Evolutionary conservation across 2,329 filamentous ascomycete genomes (phyloP).

Genomic region (Chaetothyriales sp.): DNA sequence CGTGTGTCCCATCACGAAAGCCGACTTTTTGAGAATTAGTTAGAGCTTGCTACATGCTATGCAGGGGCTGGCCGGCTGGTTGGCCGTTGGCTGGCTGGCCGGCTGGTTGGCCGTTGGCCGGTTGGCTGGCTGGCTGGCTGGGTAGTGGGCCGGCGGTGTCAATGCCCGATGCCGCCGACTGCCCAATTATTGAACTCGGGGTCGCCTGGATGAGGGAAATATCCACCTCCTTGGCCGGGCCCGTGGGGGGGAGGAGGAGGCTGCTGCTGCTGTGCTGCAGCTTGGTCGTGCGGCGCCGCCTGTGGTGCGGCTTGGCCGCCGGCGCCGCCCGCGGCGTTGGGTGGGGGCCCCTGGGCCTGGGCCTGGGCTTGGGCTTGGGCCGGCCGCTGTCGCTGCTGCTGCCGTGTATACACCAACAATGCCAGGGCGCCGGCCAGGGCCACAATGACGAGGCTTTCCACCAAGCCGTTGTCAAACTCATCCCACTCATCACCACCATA

Average conservation of each 20-base stretch:
- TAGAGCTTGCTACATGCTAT: background rate
- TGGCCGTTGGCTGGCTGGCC: no score
- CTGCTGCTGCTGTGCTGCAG: slow-evolving; percentile 19
- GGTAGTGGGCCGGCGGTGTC: no score
- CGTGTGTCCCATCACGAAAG: background rate
- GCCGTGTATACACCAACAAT: slow-evolving; percentile 68
- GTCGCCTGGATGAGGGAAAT: slow-evolving; percentile 52
- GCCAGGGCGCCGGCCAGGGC: slow-evolving; percentile 61
- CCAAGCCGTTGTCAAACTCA: slow-evolving; percentile 59
- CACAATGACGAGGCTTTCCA: slow-evolving; percentile 77
- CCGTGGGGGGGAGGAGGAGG: slow-evolving; percentile 8
- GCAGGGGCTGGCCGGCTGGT: no score
- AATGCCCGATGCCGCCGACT: slow-evolving; percentile 50
- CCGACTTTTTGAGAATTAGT: background rate
- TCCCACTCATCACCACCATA: slow-evolving; percentile 43
- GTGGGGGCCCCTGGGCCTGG: slow-evolving; percentile 20
- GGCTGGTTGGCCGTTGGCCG: no score
- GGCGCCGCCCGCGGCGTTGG: slow-evolving; percentile 2
- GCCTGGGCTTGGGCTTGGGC: slow-evolving; percentile 20
- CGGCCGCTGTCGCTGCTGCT: slow-evolving; percentile 48
- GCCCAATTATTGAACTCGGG: slow-evolving; percentile 56
- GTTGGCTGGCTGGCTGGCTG: no score
- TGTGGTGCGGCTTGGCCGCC: slow-evolving; percentile 3
- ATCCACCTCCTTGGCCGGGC: slow-evolving; percentile 22
- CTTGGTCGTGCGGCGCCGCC: slow-evolving; percentile 3